These are phyloP conservation scores for Naganishia friedmannii DNA, from an alignment of 768 basidiomycete species.

Conservation along the genomic window DNA sequence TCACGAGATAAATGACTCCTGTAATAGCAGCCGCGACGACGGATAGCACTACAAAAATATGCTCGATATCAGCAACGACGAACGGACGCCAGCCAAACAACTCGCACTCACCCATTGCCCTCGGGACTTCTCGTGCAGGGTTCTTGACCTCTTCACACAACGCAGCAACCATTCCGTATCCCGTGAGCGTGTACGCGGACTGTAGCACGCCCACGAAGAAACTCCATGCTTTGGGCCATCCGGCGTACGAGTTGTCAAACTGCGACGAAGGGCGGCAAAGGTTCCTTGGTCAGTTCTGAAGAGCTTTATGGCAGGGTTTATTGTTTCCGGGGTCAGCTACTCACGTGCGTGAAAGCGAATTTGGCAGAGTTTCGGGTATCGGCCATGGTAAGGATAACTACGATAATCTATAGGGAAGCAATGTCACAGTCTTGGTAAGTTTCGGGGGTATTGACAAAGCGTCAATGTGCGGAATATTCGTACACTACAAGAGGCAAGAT, in stretches of 20 bases:
- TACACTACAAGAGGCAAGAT: neutral
- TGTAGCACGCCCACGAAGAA: slow-evolving; percentile 64
- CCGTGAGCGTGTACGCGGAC: slow-evolving; percentile 60
- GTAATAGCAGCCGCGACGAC: slow-evolving; percentile 44
- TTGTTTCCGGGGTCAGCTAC: neutral
- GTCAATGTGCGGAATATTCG: neutral
- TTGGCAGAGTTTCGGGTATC: slow-evolving; percentile 59
- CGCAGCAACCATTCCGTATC: slow-evolving; percentile 64
- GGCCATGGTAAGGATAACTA: slow-evolving; percentile 62
- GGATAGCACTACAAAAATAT: slow-evolving; percentile 35
- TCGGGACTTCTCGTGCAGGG: slow-evolving; percentile 60
- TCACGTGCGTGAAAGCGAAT: slow-evolving; percentile 58
- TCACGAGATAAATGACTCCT: slow-evolving; percentile 42
- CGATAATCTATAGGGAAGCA: slow-evolving; percentile 52
- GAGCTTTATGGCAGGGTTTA: no score
- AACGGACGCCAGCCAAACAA: neutral
- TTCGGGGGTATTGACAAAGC: no score
- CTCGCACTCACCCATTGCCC: slow-evolving; percentile 59
- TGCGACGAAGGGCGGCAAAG: slow-evolving; percentile 34
- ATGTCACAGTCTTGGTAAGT: neutral
- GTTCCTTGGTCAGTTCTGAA: no score
- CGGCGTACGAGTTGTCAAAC: slow-evolving; percentile 64
- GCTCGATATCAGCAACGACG: neutral
- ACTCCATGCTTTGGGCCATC: slow-evolving; percentile 67
- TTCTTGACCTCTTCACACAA: slow-evolving; percentile 69